Evolutionary conservation across 2,329 filamentous ascomycete genomes (phyloP).

Genomic region (Dothistroma septosporum): DNA sequence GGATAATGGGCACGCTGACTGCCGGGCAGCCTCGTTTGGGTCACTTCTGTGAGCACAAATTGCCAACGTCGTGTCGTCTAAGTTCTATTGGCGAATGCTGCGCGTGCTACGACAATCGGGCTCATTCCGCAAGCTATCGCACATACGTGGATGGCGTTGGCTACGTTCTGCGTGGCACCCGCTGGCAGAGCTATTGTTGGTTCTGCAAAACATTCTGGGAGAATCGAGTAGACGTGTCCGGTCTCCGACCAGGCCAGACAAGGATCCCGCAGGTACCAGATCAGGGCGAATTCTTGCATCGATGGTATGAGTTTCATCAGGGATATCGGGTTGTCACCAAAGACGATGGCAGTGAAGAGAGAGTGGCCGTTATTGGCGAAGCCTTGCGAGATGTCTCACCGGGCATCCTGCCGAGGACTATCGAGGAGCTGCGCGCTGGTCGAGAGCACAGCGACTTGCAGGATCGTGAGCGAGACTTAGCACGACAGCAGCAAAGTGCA

Average conservation of each 20-base stretch:
- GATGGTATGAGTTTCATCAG: conserved; percentile 49
- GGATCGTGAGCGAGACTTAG: conserved; percentile 17
- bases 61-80: conserved; percentile 32
- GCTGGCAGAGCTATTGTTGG: conserved; percentile 52
- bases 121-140: conserved; percentile 42
- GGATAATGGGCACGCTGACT: conserved; percentile 32
- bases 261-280: conserved; percentile 46
- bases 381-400: conserved; percentile 45
- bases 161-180: conserved; percentile 45
- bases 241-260: conserved; percentile 43
- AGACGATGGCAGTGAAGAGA: conserved; percentile 43
- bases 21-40: conserved; percentile 27
- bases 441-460: conserved; percentile 29
- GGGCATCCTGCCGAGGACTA: conserved; percentile 44
- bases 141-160: conserved; percentile 51
- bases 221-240: conserved; percentile 42
- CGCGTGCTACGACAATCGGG: conserved; percentile 32
- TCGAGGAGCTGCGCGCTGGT: conserved; percentile 43
- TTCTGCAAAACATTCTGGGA: conserved; percentile 51
- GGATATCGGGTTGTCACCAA: conserved; percentile 42
- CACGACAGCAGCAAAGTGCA: conserved; percentile 5
- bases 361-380: conserved; percentile 47
- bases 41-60: conserved; percentile 32
- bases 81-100: conserved; percentile 32
- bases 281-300: conserved; percentile 43